Conservation (phyloP, 345 rosid species). For the Durio zibethinus region DNA sequence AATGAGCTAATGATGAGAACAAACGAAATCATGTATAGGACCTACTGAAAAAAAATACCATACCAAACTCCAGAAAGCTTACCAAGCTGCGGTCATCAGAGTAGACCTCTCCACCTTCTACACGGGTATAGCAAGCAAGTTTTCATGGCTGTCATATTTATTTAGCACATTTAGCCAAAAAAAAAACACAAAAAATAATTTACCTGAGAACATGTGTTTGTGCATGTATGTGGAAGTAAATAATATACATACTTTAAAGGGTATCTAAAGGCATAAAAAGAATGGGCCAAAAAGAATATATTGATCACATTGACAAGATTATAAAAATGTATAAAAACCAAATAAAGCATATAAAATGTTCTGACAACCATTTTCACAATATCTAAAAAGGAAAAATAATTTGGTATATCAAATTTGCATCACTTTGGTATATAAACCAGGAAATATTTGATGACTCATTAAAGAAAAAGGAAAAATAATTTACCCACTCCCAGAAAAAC, state of each 20-base stretch:
- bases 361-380: background rate
- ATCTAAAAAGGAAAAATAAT: background rate
- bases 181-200: background rate
- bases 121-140: slow-evolving; percentile 84
- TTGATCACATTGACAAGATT: background rate
- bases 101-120: slow-evolving; percentile 78
- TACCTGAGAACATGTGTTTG: background rate
- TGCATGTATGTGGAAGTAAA: background rate
- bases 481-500: slow-evolving; percentile 69
- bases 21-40: background rate
- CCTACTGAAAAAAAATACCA: slow-evolving; percentile 4
- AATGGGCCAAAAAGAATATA: background rate
- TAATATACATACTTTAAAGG: background rate
- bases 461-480: background rate
- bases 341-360: background rate
- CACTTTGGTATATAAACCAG: background rate
- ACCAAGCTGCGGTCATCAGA: slow-evolving; percentile 82
- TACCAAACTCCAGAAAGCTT: slow-evolving; percentile 29
- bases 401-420: too few species aligned
- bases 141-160: slow-evolving; percentile 69
- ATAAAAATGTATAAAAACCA: background rate
- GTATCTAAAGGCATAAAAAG: background rate
- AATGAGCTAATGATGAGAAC: slow-evolving; percentile 15
- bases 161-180: slow-evolving; percentile 7
- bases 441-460: background rate